Base-by-base conservation (phyloP, 768 basidiomycete genomes). In the Rhodotorula toruloides region DNA sequence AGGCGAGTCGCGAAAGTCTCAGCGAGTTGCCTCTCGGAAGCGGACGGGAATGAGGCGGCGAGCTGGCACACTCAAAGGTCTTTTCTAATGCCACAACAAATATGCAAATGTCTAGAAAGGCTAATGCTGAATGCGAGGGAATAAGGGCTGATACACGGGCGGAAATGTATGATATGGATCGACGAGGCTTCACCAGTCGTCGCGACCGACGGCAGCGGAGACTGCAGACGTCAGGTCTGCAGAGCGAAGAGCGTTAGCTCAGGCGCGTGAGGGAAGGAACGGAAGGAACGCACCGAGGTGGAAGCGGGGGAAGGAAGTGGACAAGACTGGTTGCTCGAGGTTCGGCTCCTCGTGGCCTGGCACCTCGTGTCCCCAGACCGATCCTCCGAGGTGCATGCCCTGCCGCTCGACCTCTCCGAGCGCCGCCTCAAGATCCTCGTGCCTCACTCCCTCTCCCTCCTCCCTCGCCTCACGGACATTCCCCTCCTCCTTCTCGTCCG, bases 181-280 rank as follows among this genome's bases (percentile, higher is more conserved):
- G n/a, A 27, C 25, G 22, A 29, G 10, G 21, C 9, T n/a, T 40
- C 52, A 67, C 66, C 66, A 67, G 16, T 62, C 61, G 22, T 58
- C 60, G 5, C 37, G 29, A n/a, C 66, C 66, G 17, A 58, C 55
- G 1, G 88, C 89, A 16, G 86, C 85, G 12, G 78, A 80, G 46
- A 91, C 85, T 44, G 90, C 90, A 11, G 82, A 55, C 6, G 54
- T 81, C 49, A 81, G 77, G n/a, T n/a, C 44, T 46, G 44, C 21
- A 25, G 13, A 46, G 11, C 40, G 40, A 25, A 22, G 44, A 46
- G n/a, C 21, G 44, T 21, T 16, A 17, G 44, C 21, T 46, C 44
- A 46, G 44, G 40, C 13, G 11, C 40, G 40, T 11, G 11, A 11
- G 40, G 13, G 40, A 42, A 42, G 11, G 21, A 12, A 21, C 40